Conservation (phyloP, 1,139 yeast species). For the Suhomyces ambrosiae region DNA sequence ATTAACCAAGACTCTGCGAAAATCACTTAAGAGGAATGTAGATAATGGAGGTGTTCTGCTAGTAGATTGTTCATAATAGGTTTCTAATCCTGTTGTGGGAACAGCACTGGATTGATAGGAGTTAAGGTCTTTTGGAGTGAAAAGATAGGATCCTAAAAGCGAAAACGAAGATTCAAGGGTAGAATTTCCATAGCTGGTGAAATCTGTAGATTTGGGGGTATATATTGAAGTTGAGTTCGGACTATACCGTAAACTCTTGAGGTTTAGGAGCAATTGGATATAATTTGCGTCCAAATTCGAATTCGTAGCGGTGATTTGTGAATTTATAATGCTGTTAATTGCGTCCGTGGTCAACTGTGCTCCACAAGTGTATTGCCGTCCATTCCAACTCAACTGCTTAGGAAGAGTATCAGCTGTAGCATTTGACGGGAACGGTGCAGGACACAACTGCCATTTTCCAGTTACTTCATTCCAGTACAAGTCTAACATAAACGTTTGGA, state of each 20-base stretch:
- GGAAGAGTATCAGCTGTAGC: constrained; percentile 21
- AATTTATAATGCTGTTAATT: constrained; percentile 21
- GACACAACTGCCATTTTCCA: constrained; percentile 70
- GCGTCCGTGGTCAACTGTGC: constrained; percentile 43
- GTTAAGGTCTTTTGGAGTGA: constrained; percentile 30
- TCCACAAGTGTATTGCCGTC: constrained; percentile 39
- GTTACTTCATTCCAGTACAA: constrained; percentile 62
- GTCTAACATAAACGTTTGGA: constrained; percentile 58
- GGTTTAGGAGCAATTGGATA: constrained; percentile 53
- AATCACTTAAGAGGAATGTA: constrained; percentile 43
- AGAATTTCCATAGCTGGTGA: constrained; percentile 28
- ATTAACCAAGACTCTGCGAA: constrained; percentile 44
- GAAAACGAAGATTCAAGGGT: constrained; percentile 29
- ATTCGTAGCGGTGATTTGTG: constrained; percentile 51
- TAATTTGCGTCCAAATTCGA: constrained; percentile 57
- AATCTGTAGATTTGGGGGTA: constrained; percentile 2
- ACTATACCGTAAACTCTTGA: constrained; percentile 29
- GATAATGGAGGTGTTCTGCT: constrained; percentile 11
- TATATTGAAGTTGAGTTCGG: constrained; percentile 6
- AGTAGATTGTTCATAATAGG: constrained; percentile 11
- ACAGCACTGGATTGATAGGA: neutral
- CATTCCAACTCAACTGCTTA: constrained; percentile 31
- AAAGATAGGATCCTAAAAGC: constrained; percentile 24
- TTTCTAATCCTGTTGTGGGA: neutral
- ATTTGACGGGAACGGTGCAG: constrained; percentile 45